These are phyloP conservation scores for Globisporangium cylindrosporum DNA, from an alignment of 352 stramenopile genomes.

Conservation along the genomic window DNA sequence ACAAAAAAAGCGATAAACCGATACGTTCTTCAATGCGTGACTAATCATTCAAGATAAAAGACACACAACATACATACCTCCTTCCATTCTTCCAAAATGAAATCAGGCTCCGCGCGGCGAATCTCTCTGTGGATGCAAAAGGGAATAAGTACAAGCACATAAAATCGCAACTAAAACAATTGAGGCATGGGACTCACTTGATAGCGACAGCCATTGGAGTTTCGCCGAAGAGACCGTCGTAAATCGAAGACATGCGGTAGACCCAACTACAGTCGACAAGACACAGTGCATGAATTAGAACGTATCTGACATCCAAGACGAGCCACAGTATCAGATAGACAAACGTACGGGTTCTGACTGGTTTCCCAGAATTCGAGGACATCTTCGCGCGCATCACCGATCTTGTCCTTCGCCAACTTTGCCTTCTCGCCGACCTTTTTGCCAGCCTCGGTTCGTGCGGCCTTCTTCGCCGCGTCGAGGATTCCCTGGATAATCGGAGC, in stretches of 20 bases:
- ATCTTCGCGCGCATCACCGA: slow-evolving; percentile 79
- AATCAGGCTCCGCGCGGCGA: slow-evolving; percentile 94
- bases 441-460: slow-evolving; percentile 70
- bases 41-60: background rate
- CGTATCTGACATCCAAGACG: background rate
- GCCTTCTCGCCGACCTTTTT: slow-evolving; percentile 69
- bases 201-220: slow-evolving; percentile 94
- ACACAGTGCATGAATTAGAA: background rate
- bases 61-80: slow-evolving; percentile 31
- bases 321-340: background rate
- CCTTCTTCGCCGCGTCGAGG: slow-evolving; percentile 76
- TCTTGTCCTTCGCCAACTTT: slow-evolving; percentile 77
- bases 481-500: slow-evolving; percentile 94
- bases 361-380: slow-evolving; percentile 97
- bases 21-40: background rate
- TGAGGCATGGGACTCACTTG: slow-evolving; percentile 32
- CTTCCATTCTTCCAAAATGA: slow-evolving; percentile 96
- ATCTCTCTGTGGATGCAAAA: slow-evolving; percentile 67
- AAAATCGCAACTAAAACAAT: background rate
- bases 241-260: slow-evolving; percentile 97
- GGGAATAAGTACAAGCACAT: background rate
- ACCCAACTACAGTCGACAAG: slow-evolving; percentile 73
- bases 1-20: background rate
- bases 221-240: slow-evolving; percentile 97
- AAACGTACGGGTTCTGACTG: slow-evolving; percentile 95